Conservation (phyloP, 768 basidiomycete species). For the Trametes coccinea region DNA sequence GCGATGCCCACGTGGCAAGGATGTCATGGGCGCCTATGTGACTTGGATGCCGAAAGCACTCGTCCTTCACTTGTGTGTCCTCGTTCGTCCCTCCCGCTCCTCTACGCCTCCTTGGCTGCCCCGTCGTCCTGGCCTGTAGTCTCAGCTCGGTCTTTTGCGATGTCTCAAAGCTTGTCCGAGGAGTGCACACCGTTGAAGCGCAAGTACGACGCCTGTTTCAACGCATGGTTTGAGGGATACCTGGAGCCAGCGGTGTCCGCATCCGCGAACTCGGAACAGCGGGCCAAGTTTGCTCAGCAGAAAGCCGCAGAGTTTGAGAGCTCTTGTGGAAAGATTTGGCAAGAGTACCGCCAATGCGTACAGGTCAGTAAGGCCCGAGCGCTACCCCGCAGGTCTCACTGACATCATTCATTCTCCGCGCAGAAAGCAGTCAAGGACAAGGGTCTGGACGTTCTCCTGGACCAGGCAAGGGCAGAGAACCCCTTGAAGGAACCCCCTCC, state of each 20-base stretch:
- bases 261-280: constrained; percentile 46
- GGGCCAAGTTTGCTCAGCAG: constrained; percentile 62
- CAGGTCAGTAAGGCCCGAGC: constrained; percentile 54
- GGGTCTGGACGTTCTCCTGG: constrained; percentile 71
- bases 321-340: constrained; percentile 84
- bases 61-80: constrained; percentile 10
- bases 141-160: constrained; percentile 27
- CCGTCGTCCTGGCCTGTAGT: background rate
- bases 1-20: constrained; percentile 11
- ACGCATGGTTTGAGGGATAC: constrained; percentile 97
- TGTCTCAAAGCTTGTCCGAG: constrained; percentile 80
- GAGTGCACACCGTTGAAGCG: constrained; percentile 91
- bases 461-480: constrained; percentile 57
- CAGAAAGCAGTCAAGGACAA: constrained; percentile 81
- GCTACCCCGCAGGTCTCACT: background rate
- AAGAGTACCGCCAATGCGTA: constrained; percentile 76
- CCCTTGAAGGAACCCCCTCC: constrained; percentile 58
- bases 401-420: background rate
- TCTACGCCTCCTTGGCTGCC: background rate
- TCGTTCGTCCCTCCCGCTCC: constrained; percentile 9
- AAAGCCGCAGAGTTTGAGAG: constrained; percentile 89
- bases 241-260: constrained; percentile 74
- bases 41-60: constrained; percentile 10
- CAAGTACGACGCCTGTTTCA: constrained; percentile 93
- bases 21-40: constrained; percentile 21